These are phyloP conservation scores for Auricularia heimuer DNA, from an alignment of 768 basidiomycete species.

Conservation along the genomic window DNA sequence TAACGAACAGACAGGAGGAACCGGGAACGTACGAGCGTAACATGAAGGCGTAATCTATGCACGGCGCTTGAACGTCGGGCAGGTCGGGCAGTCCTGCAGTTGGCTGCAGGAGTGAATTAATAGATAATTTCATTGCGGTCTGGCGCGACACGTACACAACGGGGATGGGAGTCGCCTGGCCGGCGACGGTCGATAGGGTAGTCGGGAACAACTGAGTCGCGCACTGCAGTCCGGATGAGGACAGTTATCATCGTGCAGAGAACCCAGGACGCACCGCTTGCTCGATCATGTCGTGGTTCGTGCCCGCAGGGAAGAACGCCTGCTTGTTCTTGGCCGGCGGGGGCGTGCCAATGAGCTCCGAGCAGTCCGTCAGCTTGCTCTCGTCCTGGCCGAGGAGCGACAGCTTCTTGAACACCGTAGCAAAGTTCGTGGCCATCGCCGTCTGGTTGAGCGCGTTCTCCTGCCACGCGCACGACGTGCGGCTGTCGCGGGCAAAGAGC, in stretches of 20 bases:
- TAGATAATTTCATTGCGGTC: not conserved
- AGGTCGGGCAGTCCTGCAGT: not conserved
- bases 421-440: too few relatives aligned
- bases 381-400: too few relatives aligned
- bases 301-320: not conserved
- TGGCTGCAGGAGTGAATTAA: not conserved
- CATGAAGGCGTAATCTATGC: not conserved
- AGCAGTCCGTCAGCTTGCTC: too few relatives aligned
- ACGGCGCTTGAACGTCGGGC: not conserved
- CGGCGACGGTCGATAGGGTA: not conserved
- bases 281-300: not conserved
- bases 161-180: not conserved
- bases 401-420: too few relatives aligned
- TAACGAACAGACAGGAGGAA: too few relatives aligned
- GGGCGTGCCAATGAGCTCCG: too few relatives aligned
- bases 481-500: slow-evolving; percentile 14
- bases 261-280: not conserved
- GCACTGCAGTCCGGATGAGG: not conserved
- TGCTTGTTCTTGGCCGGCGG: too few relatives aligned
- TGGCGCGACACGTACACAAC: not conserved
- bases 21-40: too few relatives aligned
- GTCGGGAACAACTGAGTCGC: not conserved
- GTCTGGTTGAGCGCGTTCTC: too few relatives aligned
- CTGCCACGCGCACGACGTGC: not conserved
- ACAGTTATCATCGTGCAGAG: not conserved